A percentile compares a stretch with the other conserved stretches of the same genome.
Evolutionary conservation across 306 rosid species (phyloP).

Genomic region (Pyrus betulifolia): DNA sequence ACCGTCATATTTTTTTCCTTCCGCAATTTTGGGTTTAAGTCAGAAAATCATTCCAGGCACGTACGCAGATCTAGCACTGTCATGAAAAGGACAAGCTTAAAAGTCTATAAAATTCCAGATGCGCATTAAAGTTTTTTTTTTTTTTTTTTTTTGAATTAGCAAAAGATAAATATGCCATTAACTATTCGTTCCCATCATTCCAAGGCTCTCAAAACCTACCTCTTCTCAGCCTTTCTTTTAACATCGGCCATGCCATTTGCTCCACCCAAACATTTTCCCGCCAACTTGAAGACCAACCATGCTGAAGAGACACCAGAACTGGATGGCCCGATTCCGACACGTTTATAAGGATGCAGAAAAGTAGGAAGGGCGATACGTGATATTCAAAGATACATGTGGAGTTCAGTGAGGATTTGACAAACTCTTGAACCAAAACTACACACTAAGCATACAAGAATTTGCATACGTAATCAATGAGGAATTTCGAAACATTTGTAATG

Average conservation of each 20-base stretch:
- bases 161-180: not conserved
- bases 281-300: not conserved
- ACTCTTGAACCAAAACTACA: conserved; percentile 13
- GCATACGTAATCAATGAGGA: conserved; percentile 38
- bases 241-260: not conserved
- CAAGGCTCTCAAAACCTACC: not conserved
- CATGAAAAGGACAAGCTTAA: not conserved
- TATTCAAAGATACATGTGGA: conserved; percentile 27
- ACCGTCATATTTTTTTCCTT: not conserved
- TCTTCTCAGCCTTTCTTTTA: not conserved
- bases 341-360: conserved; percentile 17
- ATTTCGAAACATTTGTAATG: conserved; percentile 18
- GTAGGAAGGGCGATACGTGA: conserved; percentile 14
- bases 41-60: not conserved
- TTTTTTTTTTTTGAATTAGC: too few relatives aligned
- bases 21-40: not conserved
- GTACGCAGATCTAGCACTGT: not conserved
- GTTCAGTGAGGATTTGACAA: conserved; percentile 15
- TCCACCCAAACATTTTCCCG: not conserved
- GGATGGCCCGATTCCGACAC: conserved; percentile 24
- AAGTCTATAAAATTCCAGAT: not conserved
- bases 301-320: conserved; percentile 20
- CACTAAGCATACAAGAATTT: conserved; percentile 16
- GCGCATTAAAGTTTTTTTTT: not conserved
- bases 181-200: not conserved